Evolutionary conservation across 805 yeast genomes (phyloP).

Genomic region (Kodamaea hsintzibuensis): DNA sequence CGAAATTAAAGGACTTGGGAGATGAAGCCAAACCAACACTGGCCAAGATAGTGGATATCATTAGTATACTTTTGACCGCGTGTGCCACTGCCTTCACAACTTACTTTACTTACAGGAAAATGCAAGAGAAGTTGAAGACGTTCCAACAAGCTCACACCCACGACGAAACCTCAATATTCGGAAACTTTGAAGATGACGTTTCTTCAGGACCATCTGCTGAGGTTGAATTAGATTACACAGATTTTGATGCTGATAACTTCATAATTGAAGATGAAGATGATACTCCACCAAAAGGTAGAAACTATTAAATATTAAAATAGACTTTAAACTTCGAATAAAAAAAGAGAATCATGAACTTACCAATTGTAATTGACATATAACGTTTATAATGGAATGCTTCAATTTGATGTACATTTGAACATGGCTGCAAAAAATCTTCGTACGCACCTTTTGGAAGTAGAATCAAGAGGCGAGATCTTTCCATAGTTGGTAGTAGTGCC

Average conservation of each 20-base stretch:
- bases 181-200: slow-evolving; percentile 41
- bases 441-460: no score
- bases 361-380: no score
- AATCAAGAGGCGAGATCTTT: no score
- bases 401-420: no score
- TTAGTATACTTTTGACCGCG: slow-evolving; percentile 60
- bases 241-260: slow-evolving; percentile 42
- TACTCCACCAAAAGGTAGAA: slow-evolving; percentile 10
- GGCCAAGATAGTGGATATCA: slow-evolving; percentile 59
- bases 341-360: no score
- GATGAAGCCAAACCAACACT: slow-evolving; percentile 48
- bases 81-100: slow-evolving; percentile 59
- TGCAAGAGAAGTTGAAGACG: slow-evolving; percentile 38
- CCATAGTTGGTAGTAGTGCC: no score
- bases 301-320: not conserved
- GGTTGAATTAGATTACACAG: slow-evolving; percentile 38
- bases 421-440: no score
- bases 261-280: slow-evolving; percentile 41
- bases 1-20: slow-evolving; percentile 69
- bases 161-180: slow-evolving; percentile 37
- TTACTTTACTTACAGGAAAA: slow-evolving; percentile 61
- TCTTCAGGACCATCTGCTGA: slow-evolving; percentile 19
- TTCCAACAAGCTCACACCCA: slow-evolving; percentile 21
- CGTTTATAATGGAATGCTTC: no score
- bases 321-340: not conserved